Base-by-base conservation (phyloP, 2,329 filamentous ascomycete species). In the Trichoderma arundinaceum region DNA sequence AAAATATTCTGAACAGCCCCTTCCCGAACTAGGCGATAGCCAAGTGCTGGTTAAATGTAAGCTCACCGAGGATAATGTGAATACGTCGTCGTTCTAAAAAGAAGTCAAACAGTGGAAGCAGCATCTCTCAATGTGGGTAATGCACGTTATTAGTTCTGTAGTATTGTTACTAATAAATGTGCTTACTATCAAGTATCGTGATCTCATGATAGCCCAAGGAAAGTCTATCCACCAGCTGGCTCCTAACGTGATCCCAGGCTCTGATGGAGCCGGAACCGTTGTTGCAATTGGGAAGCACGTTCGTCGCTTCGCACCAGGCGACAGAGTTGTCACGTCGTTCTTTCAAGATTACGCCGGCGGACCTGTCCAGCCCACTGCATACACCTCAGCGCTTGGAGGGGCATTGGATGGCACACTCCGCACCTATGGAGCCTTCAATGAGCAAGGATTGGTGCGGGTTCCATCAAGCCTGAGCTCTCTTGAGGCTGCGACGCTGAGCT, bases 281-380 rank as follows among this genome's bases (percentile, higher is more conserved):
- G 35, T 61, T n/a, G 58, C 48, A 33, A 46, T 61, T 41, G 58
- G 46, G 6, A 52, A 52, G 48, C 58, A 61, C 13, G 58, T 61
- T 17, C 35, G 46, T 52, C 38, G 58, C 46, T 61, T 61, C 48
- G 19, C 19, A 28, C 58, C 38, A 7, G 58, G 58, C 48, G 58
- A 61, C 17, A 61, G 58, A 61, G 58, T 61, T 52, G 46, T 52
- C n/a, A 52, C 58, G 0, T 28, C 58, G 2, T 61, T 52, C 17
- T 52, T 61, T 10, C 58, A 51, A 32, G 58, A 61, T 19, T 61
- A 43, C 41, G 19, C 32, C 17, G 58, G 35, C 7, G 58, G 58
- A 6, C 46, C 9, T n/a, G 33, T 33, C 38, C 46, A 61, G 10
- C 19, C 22, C 7, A 19, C 22, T 7, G 38, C 22, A 2, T 13